A percentile compares a stretch with the other conserved stretches of the same genome.
These are phyloP conservation scores for Ramichloridium luteum DNA, from an alignment of 2,329 filamentous ascomycete species.

Conservation along the genomic window DNA sequence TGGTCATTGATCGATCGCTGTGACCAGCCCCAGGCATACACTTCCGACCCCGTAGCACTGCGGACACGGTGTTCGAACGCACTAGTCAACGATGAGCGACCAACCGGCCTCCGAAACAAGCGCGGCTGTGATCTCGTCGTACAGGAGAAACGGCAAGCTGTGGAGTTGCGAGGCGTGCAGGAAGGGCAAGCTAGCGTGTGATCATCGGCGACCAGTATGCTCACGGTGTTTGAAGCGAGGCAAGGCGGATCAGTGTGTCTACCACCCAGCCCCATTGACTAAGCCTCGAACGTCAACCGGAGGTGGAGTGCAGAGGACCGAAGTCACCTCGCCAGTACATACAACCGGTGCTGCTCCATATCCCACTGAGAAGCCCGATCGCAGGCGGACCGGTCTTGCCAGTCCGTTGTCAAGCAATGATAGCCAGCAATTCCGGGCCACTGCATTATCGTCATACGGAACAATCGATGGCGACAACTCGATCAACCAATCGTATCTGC, in stretches of 20 bases:
- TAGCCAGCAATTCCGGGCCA: constrained; percentile 5
- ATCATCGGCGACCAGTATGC: constrained; percentile 23
- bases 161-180: constrained; percentile 25
- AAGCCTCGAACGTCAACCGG: constrained; percentile 11
- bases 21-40: no score
- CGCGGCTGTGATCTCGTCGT: no score
- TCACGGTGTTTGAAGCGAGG: constrained; percentile 22
- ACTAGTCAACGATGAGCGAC: no score
- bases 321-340: constrained; percentile 3
- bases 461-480: constrained; percentile 3
- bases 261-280: constrained; percentile 25
- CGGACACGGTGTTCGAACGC: no score
- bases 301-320: constrained; percentile 10
- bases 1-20: no score
- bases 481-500: constrained; percentile 6
- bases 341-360: constrained; percentile 7
- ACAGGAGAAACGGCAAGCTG: constrained; percentile 24
- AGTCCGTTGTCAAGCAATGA: constrained; percentile 15
- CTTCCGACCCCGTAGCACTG: no score
- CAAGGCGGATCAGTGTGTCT: constrained; percentile 23
- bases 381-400: constrained; percentile 3
- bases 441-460: constrained; percentile 4
- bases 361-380: constrained; percentile 4
- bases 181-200: constrained; percentile 25
- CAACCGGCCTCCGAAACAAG: no score